These are phyloP conservation scores for Schwanniomyces vanrijiae DNA, from an alignment of 805 yeast genomes.

Conservation along the genomic window DNA sequence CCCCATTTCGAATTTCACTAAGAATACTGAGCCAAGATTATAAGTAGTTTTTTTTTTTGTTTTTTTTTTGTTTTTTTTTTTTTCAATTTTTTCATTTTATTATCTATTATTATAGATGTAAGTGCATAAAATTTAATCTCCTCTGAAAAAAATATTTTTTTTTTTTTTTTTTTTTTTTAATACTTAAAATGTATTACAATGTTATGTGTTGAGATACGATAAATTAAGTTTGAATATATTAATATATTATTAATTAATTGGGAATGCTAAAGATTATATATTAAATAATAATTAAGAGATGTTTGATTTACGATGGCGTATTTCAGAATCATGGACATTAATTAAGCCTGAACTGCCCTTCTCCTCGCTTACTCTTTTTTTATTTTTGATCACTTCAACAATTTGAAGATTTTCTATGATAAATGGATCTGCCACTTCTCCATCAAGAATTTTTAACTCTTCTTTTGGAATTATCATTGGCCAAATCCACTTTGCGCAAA, in stretches of 20 bases:
- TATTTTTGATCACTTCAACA: constrained; percentile 8
- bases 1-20: too few species aligned
- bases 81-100: too few species aligned
- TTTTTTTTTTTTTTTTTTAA: too few species aligned
- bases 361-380: neutral
- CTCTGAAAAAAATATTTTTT: too few species aligned
- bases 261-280: neutral
- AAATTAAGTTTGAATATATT: neutral
- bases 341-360: neutral
- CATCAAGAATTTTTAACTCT: constrained; percentile 66
- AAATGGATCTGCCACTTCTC: constrained; percentile 57
- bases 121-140: too few species aligned
- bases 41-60: too few species aligned
- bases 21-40: too few species aligned
- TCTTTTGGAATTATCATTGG: constrained; percentile 60
- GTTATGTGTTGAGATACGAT: neutral
- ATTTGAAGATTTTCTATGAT: constrained; percentile 47
- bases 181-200: neutral
- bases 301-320: neutral
- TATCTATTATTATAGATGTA: too few species aligned
- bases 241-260: too few species aligned
- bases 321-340: neutral
- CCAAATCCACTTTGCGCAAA: constrained; percentile 60
- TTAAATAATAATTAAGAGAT: neutral
- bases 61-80: too few species aligned